These are phyloP conservation scores for Cicer judaicum DNA, from an alignment of 306 rosid species.

Conservation along the genomic window DNA sequence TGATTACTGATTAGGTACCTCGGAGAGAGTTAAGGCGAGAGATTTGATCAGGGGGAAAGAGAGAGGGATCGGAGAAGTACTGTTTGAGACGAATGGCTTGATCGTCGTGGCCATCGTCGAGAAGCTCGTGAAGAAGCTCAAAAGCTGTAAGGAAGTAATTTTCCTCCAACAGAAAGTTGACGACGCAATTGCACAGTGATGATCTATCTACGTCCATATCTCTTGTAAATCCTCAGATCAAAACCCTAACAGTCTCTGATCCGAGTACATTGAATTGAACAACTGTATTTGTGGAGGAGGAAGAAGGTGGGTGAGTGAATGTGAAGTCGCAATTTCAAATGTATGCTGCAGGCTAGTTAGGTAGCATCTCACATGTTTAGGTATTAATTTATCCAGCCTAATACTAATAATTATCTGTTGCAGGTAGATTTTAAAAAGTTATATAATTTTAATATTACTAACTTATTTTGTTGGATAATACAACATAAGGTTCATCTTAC, in stretches of 20 bases:
- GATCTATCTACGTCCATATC: constrained; percentile 88
- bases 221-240: constrained; percentile 34
- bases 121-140: constrained; percentile 99
- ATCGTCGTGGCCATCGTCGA: constrained; percentile 81
- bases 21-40: constrained; percentile 81
- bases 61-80: constrained; percentile 77
- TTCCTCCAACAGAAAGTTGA: constrained; percentile 93
- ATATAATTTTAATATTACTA: too few relatives aligned
- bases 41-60: constrained; percentile 89
- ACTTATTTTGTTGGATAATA: too few relatives aligned
- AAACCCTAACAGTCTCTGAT: constrained; percentile 44
- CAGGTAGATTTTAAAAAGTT: too few relatives aligned
- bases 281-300: neutral
- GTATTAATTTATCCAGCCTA: too few relatives aligned
- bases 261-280: constrained; percentile 49
- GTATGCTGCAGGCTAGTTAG: constrained; percentile 7
- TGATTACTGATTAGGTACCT: constrained; percentile 44
- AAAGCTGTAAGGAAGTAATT: constrained; percentile 89
- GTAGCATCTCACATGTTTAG: constrained; percentile 17
- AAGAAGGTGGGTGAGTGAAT: too few relatives aligned
- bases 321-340: constrained; percentile 40
- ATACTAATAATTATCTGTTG: too few relatives aligned
- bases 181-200: constrained; percentile 97
- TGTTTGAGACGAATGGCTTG: constrained; percentile 94
- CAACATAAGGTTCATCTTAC: too few relatives aligned